Base-by-base conservation (phyloP, 176 grass and related monocot species). In the Leersia perrieri region DNA sequence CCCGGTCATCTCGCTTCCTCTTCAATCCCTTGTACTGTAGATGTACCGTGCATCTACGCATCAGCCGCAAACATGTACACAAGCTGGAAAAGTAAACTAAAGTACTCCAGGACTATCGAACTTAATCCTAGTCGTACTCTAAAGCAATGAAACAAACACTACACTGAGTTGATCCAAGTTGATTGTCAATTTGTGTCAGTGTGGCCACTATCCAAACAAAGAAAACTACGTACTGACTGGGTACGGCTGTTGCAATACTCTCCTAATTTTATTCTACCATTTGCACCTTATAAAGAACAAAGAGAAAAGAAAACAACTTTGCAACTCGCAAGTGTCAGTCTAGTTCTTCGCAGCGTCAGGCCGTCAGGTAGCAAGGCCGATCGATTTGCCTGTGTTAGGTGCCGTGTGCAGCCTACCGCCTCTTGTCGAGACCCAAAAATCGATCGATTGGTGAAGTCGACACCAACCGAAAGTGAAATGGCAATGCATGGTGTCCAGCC, bases 401-500 rank as follows among this genome's bases (percentile, higher is more conserved):
- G 18, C 49, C 49, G 49, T 53, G 18, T 51, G 65, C 32, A 4
- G 12, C 0, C 20, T 31, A 49, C 32, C 13, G 11, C 16, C 8
- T 13, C 15, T 20, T 15, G 18, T 49, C 0, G 72, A 13, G 5
- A n/a, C 35, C 64, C 7, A 31, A 42, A 18, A 22, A 15, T 55
- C 16, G 31, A 44, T 2, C 7, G 39, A 44, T 3, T 3, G 41
- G 2, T 70, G 66, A 86, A 22, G 9, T 51, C 2, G 36, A 86
- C 33, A 5, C 9, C 31, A 20, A 60, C 4, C 28, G 74, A 74
- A 80, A 80, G 25, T 41, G 78, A 81, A n/a, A n/a, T 34, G 62
- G 12, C 10, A 7, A 47, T 12, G 9, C 6, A 35, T 12, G n/a
- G 49, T 31, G 83, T 32, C 83, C 75, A 55, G 11, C 35, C 29